phyloP scores from a whole-genome alignment of 2,329 filamentous ascomycete genomes.

The Trichophyton simii region DNA sequence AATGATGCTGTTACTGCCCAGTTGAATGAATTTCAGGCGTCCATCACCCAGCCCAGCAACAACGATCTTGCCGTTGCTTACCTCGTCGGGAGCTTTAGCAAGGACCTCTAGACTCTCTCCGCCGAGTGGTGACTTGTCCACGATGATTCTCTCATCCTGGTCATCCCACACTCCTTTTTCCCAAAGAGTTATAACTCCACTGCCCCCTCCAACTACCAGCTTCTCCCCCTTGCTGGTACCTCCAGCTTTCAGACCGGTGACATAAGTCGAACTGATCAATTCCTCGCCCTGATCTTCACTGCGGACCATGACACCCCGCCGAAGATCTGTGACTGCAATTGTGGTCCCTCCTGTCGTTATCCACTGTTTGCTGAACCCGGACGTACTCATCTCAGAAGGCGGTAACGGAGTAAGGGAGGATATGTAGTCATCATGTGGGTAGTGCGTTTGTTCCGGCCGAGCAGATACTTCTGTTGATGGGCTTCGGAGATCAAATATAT shows the following conservation, averaged over 20 bases:
- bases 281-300: conserved; percentile 95
- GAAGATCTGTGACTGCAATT: conserved; percentile 75
- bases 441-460: conserved; percentile 65
- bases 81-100: conserved; percentile 54
- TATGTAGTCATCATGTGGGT: conserved; percentile 85
- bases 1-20: conserved; percentile 61
- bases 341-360: conserved; percentile 86
- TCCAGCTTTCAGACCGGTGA: conserved; percentile 59
- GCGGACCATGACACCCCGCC: conserved; percentile 70
- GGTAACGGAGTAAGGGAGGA: conserved; percentile 78
- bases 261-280: conserved; percentile 65
- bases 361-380: conserved; percentile 88
- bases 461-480: conserved; percentile 42
- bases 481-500: conserved; percentile 74
- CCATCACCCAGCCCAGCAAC: conserved; percentile 76
- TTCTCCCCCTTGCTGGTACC: conserved; percentile 59
- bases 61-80: conserved; percentile 53
- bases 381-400: conserved; percentile 65
- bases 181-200: conserved; percentile 81
- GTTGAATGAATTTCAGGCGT: conserved; percentile 59
- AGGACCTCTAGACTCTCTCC: conserved; percentile 76
- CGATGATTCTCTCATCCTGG: conserved; percentile 75
- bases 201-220: conserved; percentile 63
- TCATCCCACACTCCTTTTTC: conserved; percentile 92
- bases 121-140: conserved; percentile 50